Evolutionary conservation across 352 stramenopile genomes (phyloP).

Genomic region (Phytopythium litorale): DNA sequence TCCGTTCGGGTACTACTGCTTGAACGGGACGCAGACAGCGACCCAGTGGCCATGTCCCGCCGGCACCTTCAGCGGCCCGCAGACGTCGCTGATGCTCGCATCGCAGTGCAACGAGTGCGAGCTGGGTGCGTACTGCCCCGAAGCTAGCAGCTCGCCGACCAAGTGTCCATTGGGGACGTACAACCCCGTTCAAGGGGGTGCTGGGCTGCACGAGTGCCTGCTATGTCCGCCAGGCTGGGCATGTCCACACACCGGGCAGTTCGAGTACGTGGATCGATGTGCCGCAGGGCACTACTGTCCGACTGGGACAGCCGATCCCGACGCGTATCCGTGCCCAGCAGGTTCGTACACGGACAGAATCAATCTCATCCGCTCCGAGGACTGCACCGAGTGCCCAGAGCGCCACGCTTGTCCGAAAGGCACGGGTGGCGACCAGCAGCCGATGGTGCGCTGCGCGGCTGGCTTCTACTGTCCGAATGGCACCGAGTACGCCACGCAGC

Average conservation of each 20-base stretch:
- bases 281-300: conserved; percentile 73
- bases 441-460: conserved; percentile 63
- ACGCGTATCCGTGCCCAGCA: conserved; percentile 60
- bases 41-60: conserved; percentile 85
- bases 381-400: conserved; percentile 78
- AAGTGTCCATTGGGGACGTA: conserved; percentile 73
- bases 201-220: conserved; percentile 54
- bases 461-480: conserved; percentile 85
- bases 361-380: conserved; percentile 58
- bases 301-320: conserved; percentile 45
- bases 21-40: conserved; percentile 47
- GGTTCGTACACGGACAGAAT: conserved; percentile 69
- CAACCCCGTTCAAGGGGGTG: conserved; percentile 49
- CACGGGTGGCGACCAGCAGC: conserved; percentile 63
- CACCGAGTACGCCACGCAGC: conserved; percentile 62
- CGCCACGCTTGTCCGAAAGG: conserved; percentile 68
- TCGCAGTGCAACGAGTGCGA: conserved; percentile 57
- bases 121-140: conserved; percentile 80
- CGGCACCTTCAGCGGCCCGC: conserved; percentile 76
- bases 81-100: conserved; percentile 41
- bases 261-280: conserved; percentile 56
- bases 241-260: conserved; percentile 67
- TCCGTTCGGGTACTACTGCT: conserved; percentile 82
- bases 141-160: conserved; percentile 64
- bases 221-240: conserved; percentile 69